phyloP scores from a whole-genome alignment of 129 eudicot genomes.

The Pseudognaphalium luteoalbum region DNA sequence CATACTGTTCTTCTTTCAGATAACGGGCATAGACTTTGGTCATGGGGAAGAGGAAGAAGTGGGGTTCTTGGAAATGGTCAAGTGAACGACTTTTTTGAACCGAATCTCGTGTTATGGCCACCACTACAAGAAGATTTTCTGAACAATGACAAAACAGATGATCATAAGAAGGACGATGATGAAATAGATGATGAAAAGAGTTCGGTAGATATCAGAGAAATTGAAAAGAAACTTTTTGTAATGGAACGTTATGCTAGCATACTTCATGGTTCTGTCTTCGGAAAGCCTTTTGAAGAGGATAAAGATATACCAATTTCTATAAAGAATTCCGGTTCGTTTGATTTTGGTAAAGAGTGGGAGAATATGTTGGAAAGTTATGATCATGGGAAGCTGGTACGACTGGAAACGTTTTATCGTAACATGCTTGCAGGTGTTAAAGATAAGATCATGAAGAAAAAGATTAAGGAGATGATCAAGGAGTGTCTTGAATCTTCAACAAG shows the following conservation, averaged over 20 bases:
- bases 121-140: constrained; percentile 44
- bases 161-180: constrained; percentile 3
- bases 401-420: constrained; percentile 72
- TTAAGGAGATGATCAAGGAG: constrained; percentile 65
- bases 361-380: constrained; percentile 73
- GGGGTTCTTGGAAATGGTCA: constrained; percentile 89
- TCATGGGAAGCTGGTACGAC: constrained; percentile 43
- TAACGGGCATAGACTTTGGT: constrained; percentile 71
- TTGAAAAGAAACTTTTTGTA: constrained; percentile 34
- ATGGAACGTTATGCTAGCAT: constrained; percentile 75
- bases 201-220: constrained; percentile 22
- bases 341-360: constrained; percentile 79
- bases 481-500: constrained; percentile 42
- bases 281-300: constrained; percentile 60
- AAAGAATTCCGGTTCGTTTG: constrained; percentile 42
- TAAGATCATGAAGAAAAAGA: constrained; percentile 67
- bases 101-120: constrained; percentile 75
- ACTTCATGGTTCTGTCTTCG: constrained; percentile 73
- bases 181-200: constrained; percentile 10
- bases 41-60: constrained; percentile 40
- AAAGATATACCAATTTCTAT: constrained; percentile 53
- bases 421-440: constrained; percentile 82
- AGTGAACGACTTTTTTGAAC: constrained; percentile 11
- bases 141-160: constrained; percentile 1
- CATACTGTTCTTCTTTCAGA: constrained; percentile 79